phyloP scores from a whole-genome alignment of 257 asterid species.

The Voacanga thouarsii region DNA sequence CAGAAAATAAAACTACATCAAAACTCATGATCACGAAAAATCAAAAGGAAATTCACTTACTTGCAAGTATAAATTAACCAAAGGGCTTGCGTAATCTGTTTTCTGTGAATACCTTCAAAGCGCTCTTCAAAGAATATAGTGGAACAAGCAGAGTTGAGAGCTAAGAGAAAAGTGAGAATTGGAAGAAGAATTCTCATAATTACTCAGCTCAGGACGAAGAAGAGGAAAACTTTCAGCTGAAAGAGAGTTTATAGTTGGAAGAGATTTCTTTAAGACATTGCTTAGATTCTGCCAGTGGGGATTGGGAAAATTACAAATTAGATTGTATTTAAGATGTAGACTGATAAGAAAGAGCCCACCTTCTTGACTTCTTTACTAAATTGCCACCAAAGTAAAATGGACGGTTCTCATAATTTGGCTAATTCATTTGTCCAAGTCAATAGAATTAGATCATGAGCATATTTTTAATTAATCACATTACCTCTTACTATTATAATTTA shows the following conservation, averaged over 20 bases:
- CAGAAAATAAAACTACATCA: neutral
- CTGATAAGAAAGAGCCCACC: neutral
- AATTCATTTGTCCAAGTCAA: too few relatives aligned
- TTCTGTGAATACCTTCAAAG: neutral
- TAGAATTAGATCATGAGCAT: too few relatives aligned
- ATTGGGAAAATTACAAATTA: too few relatives aligned
- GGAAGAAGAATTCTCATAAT: slow-evolving; percentile 2
- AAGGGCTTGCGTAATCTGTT: neutral
- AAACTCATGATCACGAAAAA: neutral
- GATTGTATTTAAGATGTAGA: too few relatives aligned
- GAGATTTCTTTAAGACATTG: neutral
- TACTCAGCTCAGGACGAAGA: neutral
- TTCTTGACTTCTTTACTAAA: neutral
- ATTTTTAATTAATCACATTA: too few relatives aligned
- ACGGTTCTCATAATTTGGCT: too few relatives aligned
- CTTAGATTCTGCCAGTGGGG: neutral
- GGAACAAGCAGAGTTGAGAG: neutral
- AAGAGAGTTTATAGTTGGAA: neutral
- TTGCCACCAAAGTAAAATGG: neutral
- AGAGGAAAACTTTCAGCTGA: neutral
- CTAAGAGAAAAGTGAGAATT: neutral
- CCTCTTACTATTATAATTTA: too few relatives aligned
- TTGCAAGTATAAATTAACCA: neutral
- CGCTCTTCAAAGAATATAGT: slow-evolving; percentile 2
- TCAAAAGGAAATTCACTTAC: neutral